Evolutionary conservation across 2,329 filamentous ascomycete genomes (phyloP).

Genomic region (Lachnellula cervina): DNA sequence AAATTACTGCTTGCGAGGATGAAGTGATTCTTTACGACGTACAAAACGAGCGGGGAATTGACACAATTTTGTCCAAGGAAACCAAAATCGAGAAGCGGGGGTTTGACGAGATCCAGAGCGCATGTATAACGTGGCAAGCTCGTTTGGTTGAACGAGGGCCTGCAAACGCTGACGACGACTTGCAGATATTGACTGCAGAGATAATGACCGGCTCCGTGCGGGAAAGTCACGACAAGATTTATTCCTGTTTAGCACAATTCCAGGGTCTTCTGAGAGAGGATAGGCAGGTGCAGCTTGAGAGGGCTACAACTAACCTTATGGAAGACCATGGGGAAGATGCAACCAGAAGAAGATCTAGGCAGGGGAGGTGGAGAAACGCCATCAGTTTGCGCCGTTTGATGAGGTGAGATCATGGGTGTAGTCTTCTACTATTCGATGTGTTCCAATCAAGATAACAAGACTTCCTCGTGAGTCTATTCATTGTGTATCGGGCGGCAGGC

Average conservation of each 20-base stretch:
- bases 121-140: background rate
- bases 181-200: background rate
- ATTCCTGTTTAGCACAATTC: no score
- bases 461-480: background rate
- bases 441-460: background rate
- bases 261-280: no score
- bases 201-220: no score
- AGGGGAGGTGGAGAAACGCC: no score
- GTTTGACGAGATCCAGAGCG: background rate
- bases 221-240: no score
- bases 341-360: background rate
- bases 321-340: background rate
- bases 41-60: background rate
- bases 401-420: background rate
- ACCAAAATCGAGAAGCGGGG: background rate
- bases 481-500: constrained; percentile 14
- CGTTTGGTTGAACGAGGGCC: background rate
- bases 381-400: background rate
- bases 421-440: background rate
- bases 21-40: no score
- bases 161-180: background rate
- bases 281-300: background rate
- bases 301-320: background rate
- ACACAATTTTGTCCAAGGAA: background rate
- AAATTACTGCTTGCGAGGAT: background rate